Evolutionary conservation across 2,329 filamentous ascomycete genomes (phyloP).

Genomic region (Purpureocillium takamizusanense): DNA sequence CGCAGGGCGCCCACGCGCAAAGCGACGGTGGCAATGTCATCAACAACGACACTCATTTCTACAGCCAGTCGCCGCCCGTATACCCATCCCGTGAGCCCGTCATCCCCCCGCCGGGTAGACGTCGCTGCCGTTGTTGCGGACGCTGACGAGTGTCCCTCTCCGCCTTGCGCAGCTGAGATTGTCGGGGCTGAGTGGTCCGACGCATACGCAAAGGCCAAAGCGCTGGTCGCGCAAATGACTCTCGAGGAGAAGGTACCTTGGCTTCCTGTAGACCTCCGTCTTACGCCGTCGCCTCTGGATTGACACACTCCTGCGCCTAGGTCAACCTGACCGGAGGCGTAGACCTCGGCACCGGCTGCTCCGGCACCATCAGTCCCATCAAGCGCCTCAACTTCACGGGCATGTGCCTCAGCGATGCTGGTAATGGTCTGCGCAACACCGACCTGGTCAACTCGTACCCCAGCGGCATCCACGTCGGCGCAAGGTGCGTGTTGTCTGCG

Average conservation of each 20-base stretch:
- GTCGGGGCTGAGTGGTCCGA: conserved; percentile 56
- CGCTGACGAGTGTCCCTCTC: too few relatives aligned
- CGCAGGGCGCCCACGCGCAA: conserved; percentile 1
- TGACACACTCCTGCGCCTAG: conserved; percentile 13
- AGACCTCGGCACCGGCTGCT: conserved; percentile 39
- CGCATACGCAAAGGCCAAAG: conserved; percentile 57
- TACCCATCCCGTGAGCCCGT: conserved; percentile 40
- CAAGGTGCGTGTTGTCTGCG: too few relatives aligned
- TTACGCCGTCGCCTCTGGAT: too few relatives aligned
- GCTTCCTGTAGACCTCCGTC: neutral
- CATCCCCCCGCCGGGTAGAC: neutral
- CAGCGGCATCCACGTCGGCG: conserved; percentile 29
- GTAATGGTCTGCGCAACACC: conserved; percentile 31
- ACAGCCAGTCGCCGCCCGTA: conserved; percentile 39
- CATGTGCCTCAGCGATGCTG: conserved; percentile 35
- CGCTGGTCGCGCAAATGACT: conserved; percentile 64
- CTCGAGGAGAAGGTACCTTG: conserved; percentile 64
- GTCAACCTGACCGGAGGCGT: conserved; percentile 68
- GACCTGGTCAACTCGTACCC: conserved; percentile 34
- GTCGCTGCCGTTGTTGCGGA: neutral
- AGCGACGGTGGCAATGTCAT: conserved; percentile 17
- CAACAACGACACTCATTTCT: conserved; percentile 33
- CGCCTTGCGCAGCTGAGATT: conserved; percentile 34
- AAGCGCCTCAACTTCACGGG: conserved; percentile 30
- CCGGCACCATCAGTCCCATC: conserved; percentile 32